These are phyloP conservation scores for Carex parvula DNA, from an alignment of 176 grass and related monocot species.

Conservation along the genomic window DNA sequence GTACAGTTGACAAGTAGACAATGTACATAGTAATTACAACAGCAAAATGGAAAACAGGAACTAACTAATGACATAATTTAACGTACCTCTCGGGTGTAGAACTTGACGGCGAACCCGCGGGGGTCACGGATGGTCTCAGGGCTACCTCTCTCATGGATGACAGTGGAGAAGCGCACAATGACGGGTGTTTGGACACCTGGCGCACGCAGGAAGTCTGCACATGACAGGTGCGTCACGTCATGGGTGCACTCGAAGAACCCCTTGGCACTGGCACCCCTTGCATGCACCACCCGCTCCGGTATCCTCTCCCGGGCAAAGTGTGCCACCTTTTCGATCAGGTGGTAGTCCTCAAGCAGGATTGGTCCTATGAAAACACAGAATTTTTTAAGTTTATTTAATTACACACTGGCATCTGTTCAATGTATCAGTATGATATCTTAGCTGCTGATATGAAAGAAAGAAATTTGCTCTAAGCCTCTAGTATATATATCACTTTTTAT, in stretches of 20 bases:
- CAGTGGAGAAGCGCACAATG: constrained; percentile 89
- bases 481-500: not conserved
- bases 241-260: constrained; percentile 91
- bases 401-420: not conserved
- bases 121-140: constrained; percentile 92
- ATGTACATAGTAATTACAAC: not conserved
- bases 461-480: not conserved
- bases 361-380: constrained; percentile 26
- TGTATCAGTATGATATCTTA: not conserved
- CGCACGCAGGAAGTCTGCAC: constrained; percentile 75
- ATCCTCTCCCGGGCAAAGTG: constrained; percentile 90
- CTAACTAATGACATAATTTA: not conserved
- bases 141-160: constrained; percentile 81
- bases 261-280: constrained; percentile 72
- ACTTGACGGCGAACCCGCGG: constrained; percentile 91
- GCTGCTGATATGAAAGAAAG: not conserved
- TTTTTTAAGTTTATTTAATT: not conserved
- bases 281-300: constrained; percentile 86
- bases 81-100: constrained; percentile 68
- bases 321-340: constrained; percentile 69
- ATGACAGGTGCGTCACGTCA: constrained; percentile 55
- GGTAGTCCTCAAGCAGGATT: constrained; percentile 83
- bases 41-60: not conserved
- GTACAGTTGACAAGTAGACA: not conserved
- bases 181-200: constrained; percentile 51